Evolutionary conservation across 345 rosid genomes (phyloP).

Genomic region (Toxicodendron radicans): DNA sequence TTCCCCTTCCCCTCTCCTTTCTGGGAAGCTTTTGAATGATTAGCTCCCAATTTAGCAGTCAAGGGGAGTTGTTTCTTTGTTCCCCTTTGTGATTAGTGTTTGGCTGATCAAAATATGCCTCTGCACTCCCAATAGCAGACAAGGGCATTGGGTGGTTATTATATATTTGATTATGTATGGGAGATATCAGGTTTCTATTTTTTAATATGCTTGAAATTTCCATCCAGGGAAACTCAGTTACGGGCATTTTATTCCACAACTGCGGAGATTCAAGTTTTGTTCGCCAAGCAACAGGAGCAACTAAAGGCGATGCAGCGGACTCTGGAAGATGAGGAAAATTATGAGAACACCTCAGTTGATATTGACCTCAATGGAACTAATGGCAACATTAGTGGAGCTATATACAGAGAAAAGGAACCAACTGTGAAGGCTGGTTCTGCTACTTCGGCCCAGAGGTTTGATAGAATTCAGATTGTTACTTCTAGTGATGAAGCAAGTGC

Average conservation of each 20-base stretch:
- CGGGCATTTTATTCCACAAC: conserved; percentile 95
- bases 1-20: too few relatives aligned
- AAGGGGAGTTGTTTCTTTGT: too few relatives aligned
- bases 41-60: too few relatives aligned
- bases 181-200: not conserved
- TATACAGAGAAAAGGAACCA: conserved; percentile 33
- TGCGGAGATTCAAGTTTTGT: conserved; percentile 73
- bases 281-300: conserved; percentile 95
- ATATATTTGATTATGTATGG: not conserved
- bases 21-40: too few relatives aligned
- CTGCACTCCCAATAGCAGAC: not conserved
- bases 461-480: conserved; percentile 35
- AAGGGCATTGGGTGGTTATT: not conserved
- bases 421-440: conserved; percentile 47
- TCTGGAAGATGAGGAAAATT: conserved; percentile 89
- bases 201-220: conserved; percentile 9
- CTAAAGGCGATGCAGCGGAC: conserved; percentile 91
- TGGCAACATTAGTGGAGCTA: conserved; percentile 28
- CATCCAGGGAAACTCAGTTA: conserved; percentile 87
- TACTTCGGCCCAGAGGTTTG: conserved; percentile 49
- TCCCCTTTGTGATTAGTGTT: too few relatives aligned
- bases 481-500: conserved; percentile 71
- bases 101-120: too few relatives aligned
- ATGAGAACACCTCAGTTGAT: conserved; percentile 71
- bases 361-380: conserved; percentile 48